Evolutionary conservation across 2,329 filamentous ascomycete genomes (phyloP), one percentile per base, ranked within the genome.

Genomic region (Didymella segeticola): DNA sequence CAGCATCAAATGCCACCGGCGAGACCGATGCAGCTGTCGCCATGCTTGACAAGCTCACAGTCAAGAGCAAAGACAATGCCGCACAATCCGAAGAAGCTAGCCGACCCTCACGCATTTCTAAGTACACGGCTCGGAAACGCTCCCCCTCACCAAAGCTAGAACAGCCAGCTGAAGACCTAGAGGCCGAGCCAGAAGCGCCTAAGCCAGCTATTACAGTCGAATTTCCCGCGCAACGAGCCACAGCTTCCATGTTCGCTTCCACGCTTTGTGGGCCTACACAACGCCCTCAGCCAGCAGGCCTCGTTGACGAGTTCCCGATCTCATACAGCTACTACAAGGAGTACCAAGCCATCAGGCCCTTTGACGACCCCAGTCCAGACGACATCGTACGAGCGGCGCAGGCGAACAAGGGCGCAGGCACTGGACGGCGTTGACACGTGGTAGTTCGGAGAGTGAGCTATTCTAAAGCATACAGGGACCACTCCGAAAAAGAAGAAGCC

Each of bases 351-450:
- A 66, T 80, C 68, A 62, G 86, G 69, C 85, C 87, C 54, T 97
- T 97, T 78, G 81, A 88, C 80, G 86, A 86, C 72, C 93, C 93
- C 49, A 97, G 93, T 77, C 93, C 93, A 63, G 93, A 98, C 79
- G 93, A 97, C 74, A 79, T 95, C 69, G 90, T 97, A 67, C 82
- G 91, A 59, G 86, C 88, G 74, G 93, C 93, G 64, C 93, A 96
- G 81, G 68, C 74, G 52, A 79, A 48, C 39, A 68, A 79, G 70
- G 75, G 78, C 69, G 66, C 71, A 63, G 68, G 78, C 69, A 69
- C 70, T 65, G 69, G 66, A 50, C 70, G 64, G 39, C 63, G 62
- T 60, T 75, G 64, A 72, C 54, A 58, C 17, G 37, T 26, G 39
- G 27, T 25, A 37, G 39, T 17, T 48, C n/a, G 45, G 52, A 39